phyloP scores from a whole-genome alignment of 805 yeast genomes.

The Candida orba region DNA sequence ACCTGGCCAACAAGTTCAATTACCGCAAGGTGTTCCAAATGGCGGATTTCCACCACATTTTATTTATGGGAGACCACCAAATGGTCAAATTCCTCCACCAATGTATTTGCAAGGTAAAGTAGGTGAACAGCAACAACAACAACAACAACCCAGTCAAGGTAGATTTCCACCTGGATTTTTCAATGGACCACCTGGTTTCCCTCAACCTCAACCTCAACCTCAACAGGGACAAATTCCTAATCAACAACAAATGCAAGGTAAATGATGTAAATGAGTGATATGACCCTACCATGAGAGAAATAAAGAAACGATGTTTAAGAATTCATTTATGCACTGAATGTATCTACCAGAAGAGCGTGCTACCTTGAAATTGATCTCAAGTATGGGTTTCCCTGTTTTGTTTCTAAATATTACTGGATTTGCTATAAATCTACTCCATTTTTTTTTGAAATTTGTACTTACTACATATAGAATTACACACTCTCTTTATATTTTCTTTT shows the following conservation, averaged over 20 bases:
- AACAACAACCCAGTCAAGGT: conserved; percentile 6
- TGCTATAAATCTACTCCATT: no score
- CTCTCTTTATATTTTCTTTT: no score
- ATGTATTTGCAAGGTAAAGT: conserved; percentile 8
- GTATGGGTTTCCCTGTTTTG: no score
- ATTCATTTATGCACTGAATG: no score
- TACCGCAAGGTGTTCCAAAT: conserved; percentile 6
- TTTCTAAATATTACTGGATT: no score
- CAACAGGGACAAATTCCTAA: not conserved
- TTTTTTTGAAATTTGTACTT: no score
- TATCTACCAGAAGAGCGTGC: not conserved
- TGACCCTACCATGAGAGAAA: no score
- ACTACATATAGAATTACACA: no score
- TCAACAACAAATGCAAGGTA: not conserved
- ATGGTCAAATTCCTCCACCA: conserved; percentile 8
- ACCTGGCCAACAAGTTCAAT: conserved; percentile 5
- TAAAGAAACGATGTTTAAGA: no score
- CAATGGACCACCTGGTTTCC: conserved; percentile 16
- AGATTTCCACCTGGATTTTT: conserved; percentile 21
- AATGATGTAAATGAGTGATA: not conserved
- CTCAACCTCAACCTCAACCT: conserved; percentile 8
- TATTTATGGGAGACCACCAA: conserved; percentile 5
- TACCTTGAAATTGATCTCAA: not conserved
- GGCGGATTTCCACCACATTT: conserved; percentile 10
- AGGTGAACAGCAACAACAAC: conserved; percentile 8